Conservation (phyloP, 768 basidiomycete genomes). For the Trametes villosa region DNA sequence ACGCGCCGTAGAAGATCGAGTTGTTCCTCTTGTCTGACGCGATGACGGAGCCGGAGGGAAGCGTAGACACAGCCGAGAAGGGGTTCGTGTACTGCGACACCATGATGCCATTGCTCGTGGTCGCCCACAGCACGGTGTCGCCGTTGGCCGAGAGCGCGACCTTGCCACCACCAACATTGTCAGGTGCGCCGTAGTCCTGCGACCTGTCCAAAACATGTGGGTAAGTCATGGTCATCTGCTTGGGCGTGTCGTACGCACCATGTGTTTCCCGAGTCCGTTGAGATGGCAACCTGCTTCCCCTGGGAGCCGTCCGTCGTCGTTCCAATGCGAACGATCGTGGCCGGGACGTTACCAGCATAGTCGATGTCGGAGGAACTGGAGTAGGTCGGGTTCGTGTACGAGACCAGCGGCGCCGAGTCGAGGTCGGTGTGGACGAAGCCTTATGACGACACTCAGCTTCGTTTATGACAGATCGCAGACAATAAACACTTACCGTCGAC, state of each 20-base stretch:
- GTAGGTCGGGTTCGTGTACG: slow-evolving; percentile 52
- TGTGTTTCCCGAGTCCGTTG: slow-evolving; percentile 54
- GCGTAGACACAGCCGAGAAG: slow-evolving; percentile 53
- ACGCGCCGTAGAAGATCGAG: slow-evolving; percentile 62
- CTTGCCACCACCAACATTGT: slow-evolving; percentile 42
- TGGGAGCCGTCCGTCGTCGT: slow-evolving; percentile 40
- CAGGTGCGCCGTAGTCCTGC: slow-evolving; percentile 58
- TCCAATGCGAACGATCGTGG: slow-evolving; percentile 56
- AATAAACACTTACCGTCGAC: slow-evolving; percentile 46
- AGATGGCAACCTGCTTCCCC: slow-evolving; percentile 61
- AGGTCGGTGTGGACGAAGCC: slow-evolving; percentile 55
- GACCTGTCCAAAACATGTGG: slow-evolving; percentile 39
- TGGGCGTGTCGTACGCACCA: slow-evolving; percentile 41
- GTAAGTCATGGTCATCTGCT: not conserved
- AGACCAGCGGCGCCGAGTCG: slow-evolving; percentile 43
- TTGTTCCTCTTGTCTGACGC: slow-evolving; percentile 66
- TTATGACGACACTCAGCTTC: slow-evolving; percentile 18
- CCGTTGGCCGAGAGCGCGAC: slow-evolving; percentile 55
- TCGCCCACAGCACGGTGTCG: slow-evolving; percentile 62
- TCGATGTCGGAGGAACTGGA: slow-evolving; percentile 53
- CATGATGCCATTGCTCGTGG: slow-evolving; percentile 49
- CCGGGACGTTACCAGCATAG: slow-evolving; percentile 56
- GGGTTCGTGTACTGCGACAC: slow-evolving; percentile 55
- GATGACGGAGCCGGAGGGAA: slow-evolving; percentile 58
- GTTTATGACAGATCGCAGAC: not conserved